These are phyloP conservation scores for Fagus crenata DNA, from an alignment of 306 rosid species.

Conservation along the genomic window DNA sequence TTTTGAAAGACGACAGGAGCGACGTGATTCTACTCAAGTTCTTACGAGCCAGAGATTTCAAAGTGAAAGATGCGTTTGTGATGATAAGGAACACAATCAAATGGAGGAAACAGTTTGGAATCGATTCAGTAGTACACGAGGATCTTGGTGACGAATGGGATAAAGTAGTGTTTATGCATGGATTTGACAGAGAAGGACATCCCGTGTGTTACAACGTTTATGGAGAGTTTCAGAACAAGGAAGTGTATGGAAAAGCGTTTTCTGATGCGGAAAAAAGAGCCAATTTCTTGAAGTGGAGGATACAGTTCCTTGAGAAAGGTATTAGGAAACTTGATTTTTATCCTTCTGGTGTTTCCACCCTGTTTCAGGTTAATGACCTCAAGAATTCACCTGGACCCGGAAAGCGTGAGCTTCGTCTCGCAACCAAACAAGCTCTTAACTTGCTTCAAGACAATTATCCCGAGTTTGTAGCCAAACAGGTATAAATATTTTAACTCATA, in stretches of 20 bases:
- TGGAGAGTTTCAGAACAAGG: conserved; percentile 92
- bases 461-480: conserved; percentile 93
- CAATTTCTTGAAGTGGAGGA: conserved; percentile 74
- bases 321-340: conserved; percentile 73
- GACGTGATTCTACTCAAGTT: conserved; percentile 86
- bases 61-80: conserved; percentile 53
- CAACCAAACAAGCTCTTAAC: conserved; percentile 82
- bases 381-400: conserved; percentile 83
- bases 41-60: conserved; percentile 81
- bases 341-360: conserved; percentile 64
- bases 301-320: conserved; percentile 82
- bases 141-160: conserved; percentile 82
- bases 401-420: conserved; percentile 68
- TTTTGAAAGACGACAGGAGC: conserved; percentile 65
- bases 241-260: conserved; percentile 65
- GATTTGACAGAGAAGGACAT: conserved; percentile 58
- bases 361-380: conserved; percentile 83
- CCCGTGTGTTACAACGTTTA: conserved; percentile 86
- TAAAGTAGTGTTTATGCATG: conserved; percentile 88
- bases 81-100: conserved; percentile 68
- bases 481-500: not conserved
- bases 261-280: conserved; percentile 52
- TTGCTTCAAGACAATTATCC: conserved; percentile 95
- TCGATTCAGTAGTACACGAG: conserved; percentile 58
- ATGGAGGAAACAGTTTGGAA: conserved; percentile 75